Evolutionary conservation across 129 eudicot species (phyloP), one percentile per base, ranked within the genome.

Genomic region (Smallanthus sonchifolius): DNA sequence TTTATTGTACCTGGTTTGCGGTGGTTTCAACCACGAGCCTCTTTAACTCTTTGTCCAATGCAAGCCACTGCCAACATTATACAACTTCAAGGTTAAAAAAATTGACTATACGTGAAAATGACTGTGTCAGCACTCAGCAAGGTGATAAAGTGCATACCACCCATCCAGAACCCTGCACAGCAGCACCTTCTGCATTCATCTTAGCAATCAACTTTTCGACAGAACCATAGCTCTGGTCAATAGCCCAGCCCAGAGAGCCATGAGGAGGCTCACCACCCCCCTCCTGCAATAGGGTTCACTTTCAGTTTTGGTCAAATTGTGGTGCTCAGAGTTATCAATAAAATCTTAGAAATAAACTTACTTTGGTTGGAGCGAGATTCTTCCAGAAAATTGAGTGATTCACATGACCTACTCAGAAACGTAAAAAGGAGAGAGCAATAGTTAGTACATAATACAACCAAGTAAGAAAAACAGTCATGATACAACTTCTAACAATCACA

Each of bases 361-460:
- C 98, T 14, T 60, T 66, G 38, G 45, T 70, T 24, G 98, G 98
- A 68, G 98, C 84, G 19, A 93, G 96, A 84, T 93, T 93, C 79
- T 90, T 93, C 98, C 98, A 93, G 91, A 93, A 93, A 77, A 93
- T 93, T 40, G 98, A 93, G 84, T 90, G 98, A 83, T 93, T 93
- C 57, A 93, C 81, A 83, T 93, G 98, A 81, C 98, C 98, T 93
- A 87, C 51, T 51, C 37, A 67, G 55, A 42, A 44, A 65, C 30
- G 43, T 51, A 77, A 77, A 24, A 16, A 40, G 7, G 6, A 73
- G 11, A 67, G 37, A 60, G 9, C 38, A 11, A 32, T 28, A 39
- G 14, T 19, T 19, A 55, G 55, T n/a, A 65, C 49, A 13, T 15
- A 47, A 47, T 47, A 47, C 52, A 47, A 47, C 52, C 52, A 47